phyloP scores from a whole-genome alignment of 1,284 basidiomycete genomes.

The Papiliotrema nemorosa region DNA sequence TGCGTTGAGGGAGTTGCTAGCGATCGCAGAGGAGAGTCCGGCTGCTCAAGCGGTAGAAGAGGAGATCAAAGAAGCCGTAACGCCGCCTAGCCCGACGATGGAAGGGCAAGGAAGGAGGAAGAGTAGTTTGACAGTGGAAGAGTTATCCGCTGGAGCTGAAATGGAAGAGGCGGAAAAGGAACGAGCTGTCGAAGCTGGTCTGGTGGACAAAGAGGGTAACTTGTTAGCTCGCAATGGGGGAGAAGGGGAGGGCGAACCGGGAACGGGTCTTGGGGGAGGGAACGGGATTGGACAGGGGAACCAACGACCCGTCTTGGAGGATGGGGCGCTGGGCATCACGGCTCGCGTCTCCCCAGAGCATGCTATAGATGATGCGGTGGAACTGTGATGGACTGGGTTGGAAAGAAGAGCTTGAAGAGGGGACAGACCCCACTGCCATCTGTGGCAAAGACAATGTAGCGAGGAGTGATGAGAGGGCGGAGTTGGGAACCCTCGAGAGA shows the following conservation, averaged over 20 bases:
- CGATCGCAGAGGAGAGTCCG: conserved; percentile 53
- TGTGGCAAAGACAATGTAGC: no score
- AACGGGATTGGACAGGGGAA: neutral
- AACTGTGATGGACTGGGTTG: no score
- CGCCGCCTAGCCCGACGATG: neutral
- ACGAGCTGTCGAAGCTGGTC: conserved; percentile 1
- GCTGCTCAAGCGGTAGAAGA: conserved; percentile 10
- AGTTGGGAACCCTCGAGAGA: no score
- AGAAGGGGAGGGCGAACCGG: neutral
- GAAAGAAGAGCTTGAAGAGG: neutral
- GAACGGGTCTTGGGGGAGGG: conserved; percentile 7
- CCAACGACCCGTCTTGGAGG: neutral
- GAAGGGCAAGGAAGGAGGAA: conserved; percentile 21
- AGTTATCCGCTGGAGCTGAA: conserved; percentile 38
- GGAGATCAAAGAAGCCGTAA: neutral
- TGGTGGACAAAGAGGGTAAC: neutral
- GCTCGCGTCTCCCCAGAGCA: conserved; percentile 1
- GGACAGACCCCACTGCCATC: no score
- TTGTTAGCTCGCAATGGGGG: neutral
- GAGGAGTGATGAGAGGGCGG: no score
- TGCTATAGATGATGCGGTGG: conserved; percentile 13
- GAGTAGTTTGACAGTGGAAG: conserved; percentile 36
- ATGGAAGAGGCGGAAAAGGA: conserved; percentile 26
- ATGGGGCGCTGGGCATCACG: conserved; percentile 7
- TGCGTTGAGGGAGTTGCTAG: conserved; percentile 65